Conservation (phyloP, 805 yeast genomes). For the Yamadazyma olivae region DNA sequence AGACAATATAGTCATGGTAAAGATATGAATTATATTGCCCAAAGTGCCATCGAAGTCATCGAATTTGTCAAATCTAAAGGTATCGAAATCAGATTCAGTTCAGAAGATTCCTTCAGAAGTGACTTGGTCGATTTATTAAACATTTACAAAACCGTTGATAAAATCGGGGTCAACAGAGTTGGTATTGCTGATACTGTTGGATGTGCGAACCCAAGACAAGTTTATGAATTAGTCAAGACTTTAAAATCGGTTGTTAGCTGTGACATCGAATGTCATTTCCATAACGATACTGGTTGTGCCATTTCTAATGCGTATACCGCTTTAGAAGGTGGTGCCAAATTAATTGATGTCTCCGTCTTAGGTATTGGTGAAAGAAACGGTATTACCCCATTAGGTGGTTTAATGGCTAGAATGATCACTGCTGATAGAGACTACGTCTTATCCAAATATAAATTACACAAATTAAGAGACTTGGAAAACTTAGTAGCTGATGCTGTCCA, state of each 20-base stretch:
- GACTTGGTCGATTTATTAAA: conserved; percentile 93
- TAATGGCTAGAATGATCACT: conserved; percentile 99
- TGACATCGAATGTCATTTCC: conserved; percentile 98
- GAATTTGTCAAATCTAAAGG: conserved; percentile 96
- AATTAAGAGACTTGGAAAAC: conserved; percentile 92
- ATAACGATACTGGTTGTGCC: conserved; percentile 98
- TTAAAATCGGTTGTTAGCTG: conserved; percentile 90
- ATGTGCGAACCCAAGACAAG: conserved; percentile 98
- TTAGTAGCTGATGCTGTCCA: conserved; percentile 96
- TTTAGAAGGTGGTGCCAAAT: conserved; percentile 93
- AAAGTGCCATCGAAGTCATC: conserved; percentile 93
- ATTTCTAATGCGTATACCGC: conserved; percentile 98
- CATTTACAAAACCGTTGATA: conserved; percentile 94
- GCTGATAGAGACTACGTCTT: conserved; percentile 96
- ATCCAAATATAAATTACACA: conserved; percentile 91
- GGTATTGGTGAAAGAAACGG: conserved; percentile 99
- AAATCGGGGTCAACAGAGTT: conserved; percentile 96
- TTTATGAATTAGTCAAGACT: conserved; percentile 92
- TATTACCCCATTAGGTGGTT: conserved; percentile 94
- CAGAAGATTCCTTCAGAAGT: conserved; percentile 96
- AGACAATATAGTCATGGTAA: conserved; percentile 96
- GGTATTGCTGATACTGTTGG: conserved; percentile 99
- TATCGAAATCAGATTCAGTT: conserved; percentile 92
- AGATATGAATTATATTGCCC: conserved; percentile 97
- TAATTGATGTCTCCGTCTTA: conserved; percentile 91